Base-by-base conservation (phyloP, 2,329 filamentous ascomycete species). In the Pseudogymnoascus pannorum region DNA sequence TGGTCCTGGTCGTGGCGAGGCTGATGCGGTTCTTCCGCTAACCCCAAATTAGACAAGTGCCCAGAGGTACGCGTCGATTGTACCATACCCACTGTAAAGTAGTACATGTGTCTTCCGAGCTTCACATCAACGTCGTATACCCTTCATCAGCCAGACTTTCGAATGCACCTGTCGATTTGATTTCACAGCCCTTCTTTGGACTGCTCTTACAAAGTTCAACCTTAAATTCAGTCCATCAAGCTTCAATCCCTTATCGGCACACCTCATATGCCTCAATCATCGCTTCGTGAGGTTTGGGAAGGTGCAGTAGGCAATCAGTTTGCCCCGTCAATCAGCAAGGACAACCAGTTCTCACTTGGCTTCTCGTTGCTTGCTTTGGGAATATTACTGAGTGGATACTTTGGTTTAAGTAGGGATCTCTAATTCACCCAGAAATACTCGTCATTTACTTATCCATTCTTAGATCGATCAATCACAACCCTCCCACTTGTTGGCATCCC, bases 271-370 rank as follows among this genome's bases (percentile, higher is more conserved):
- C 31, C 31, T 40, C 57, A 58, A 58, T 84, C 86, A 72, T 91
- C 89, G 81, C 80, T 96, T 76, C 86, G 88, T 77, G 86, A 94
- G 76, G 83, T 96, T 79, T 97, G 93, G 93, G 88, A 95, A 82
- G 89, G 91, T 82, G 90, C 92, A 79, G 85, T 89, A 76, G 85
- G 86, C 82, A 89, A 86, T 79, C 91, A 92, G 65, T 97, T 94
- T 79, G 77, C 87, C 69, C 92, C 93, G 64, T 74, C 85, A 62
- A 78, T 97, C 70, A 83, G 83, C 74, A 97, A 97, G 79, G 83
- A 86, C 72, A 86, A 79, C 73, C 94, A 97, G 69, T 94, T 97
- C 79, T 77, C 84, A 68, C 79, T 96, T 67, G 92, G 86, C 71
- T 93, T 92, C 76, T 73, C 80, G 61, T 82, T 97, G 64, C 81